Conservation (phyloP, 345 rosid genomes). For the Erysimum cheiranthoides region DNA sequence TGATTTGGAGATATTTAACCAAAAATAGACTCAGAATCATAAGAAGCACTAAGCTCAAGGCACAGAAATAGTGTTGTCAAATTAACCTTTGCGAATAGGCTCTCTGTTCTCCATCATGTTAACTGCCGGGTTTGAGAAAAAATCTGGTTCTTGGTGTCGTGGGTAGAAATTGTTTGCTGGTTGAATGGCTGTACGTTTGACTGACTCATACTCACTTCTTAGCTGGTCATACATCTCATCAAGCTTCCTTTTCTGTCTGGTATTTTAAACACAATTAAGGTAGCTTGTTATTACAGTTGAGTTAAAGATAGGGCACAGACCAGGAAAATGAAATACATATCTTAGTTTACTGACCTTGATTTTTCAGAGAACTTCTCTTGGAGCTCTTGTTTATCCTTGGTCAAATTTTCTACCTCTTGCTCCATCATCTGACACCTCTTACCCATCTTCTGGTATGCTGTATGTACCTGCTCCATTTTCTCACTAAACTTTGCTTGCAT, state of each 20-base stretch:
- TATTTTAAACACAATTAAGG: conserved; percentile 27
- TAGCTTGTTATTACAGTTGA: conserved; percentile 21
- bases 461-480: conserved; percentile 86
- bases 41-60: conserved; percentile 27
- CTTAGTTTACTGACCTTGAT: conserved; percentile 61
- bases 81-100: conserved; percentile 72
- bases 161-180: conserved; percentile 70
- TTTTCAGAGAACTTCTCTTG: conserved; percentile 95
- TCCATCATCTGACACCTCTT: conserved; percentile 92
- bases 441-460: conserved; percentile 91
- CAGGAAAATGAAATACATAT: conserved; percentile 10
- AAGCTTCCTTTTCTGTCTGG: conserved; percentile 95
- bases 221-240: conserved; percentile 98
- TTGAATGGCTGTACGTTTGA: conserved; percentile 82
- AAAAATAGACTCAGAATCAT: conserved; percentile 36
- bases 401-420: conserved; percentile 82
- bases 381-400: conserved; percentile 94
- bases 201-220: conserved; percentile 76
- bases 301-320: conserved; percentile 18
- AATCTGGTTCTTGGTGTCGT: conserved; percentile 68
- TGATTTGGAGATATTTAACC: conserved; percentile 58
- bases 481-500: conserved; percentile 92
- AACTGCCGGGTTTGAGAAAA: conserved; percentile 66
- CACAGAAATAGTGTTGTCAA: conserved; percentile 22
- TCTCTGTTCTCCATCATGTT: conserved; percentile 73